Evolutionary conservation across 2,329 filamentous ascomycete genomes (phyloP).

Genomic region (Exserohilum rostratum): DNA sequence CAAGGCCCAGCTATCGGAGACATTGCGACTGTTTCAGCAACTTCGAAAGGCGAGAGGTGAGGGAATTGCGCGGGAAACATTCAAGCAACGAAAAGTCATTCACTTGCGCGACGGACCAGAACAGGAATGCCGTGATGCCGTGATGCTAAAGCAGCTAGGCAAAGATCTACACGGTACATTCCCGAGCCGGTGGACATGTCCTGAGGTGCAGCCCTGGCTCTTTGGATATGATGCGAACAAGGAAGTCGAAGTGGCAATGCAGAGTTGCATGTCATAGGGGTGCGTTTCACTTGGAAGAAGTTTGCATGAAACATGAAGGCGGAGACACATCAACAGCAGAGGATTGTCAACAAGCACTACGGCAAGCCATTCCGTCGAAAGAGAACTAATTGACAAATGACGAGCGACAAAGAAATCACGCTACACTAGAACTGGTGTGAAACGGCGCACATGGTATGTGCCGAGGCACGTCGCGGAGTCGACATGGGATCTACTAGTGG

Average conservation of each 20-base stretch:
- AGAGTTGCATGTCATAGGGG: neutral
- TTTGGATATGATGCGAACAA: constrained; percentile 44
- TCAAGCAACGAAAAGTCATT: constrained; percentile 55
- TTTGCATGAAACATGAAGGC: neutral
- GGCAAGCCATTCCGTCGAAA: neutral
- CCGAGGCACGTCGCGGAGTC: constrained; percentile 10
- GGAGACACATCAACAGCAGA: no score
- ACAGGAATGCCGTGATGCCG: constrained; percentile 62
- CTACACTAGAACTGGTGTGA: constrained; percentile 6
- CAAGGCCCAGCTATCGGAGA: constrained; percentile 40
- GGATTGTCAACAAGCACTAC: neutral
- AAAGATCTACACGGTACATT: constrained; percentile 60
- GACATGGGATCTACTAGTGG: constrained; percentile 6
- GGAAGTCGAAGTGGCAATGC: constrained; percentile 33
- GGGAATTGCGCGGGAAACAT: constrained; percentile 66
- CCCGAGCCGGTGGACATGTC: constrained; percentile 63
- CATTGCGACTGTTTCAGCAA: constrained; percentile 54
- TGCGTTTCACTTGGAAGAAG: neutral
- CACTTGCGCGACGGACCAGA: constrained; percentile 59
- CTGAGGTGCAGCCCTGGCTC: constrained; percentile 43
- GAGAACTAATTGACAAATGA: neutral
- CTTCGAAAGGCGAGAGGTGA: constrained; percentile 58
- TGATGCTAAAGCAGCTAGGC: constrained; percentile 64
- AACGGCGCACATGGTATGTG: constrained; percentile 2
- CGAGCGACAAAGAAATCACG: neutral